Evolutionary conservation across 2,329 filamentous ascomycete genomes (phyloP), one percentile per base, ranked within the genome.

Genomic region (Talaromyces marneffei): DNA sequence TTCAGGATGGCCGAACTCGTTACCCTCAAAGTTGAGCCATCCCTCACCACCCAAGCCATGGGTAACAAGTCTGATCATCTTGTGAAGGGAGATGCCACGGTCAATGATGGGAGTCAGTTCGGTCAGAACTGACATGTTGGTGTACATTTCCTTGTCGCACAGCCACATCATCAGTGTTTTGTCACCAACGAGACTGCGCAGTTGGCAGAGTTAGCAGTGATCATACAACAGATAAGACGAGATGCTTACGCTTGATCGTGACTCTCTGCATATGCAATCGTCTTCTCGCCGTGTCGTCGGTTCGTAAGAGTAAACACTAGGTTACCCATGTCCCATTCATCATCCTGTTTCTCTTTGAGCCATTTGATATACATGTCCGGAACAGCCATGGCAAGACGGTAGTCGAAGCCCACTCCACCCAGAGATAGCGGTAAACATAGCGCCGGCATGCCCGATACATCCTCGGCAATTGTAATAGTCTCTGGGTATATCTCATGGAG

Each of bases 321-420:
- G 67, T 84, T 87, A 61, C 85, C 86, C 76, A 99, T 89, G 69
- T 97, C 90, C 94, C 94, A 99, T 9, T 96, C 85, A 65, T 91
- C 82, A 70, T 99, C 94, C 71, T 89, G 83, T 74, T 91, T 87
- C 78, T 99, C 94, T 76, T 99, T 99, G 64, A 97, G 77, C 72
- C 95, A 91, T 79, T 99, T 99, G 82, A 99, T 99, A 86, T 95
- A 99, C 86, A 99, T 90, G 75, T 99, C 94, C 3, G 94, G 94
- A 65, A 99, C 87, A 4, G 94, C 94, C 94, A 99, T 99, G 60
- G 92, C 92, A 33, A 99, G 85, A 67, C 94, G 87, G 76, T 99
- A 99, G 77, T 99, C 94, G 73, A 99, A 99, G 27, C 94, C 94
- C 67, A 97, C 86, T 64, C 94, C 94, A 18, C 94, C 94, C 1